Evolutionary conservation across 2,329 filamentous ascomycete genomes (phyloP).

Genomic region (Scedosporium aurantiacum): DNA sequence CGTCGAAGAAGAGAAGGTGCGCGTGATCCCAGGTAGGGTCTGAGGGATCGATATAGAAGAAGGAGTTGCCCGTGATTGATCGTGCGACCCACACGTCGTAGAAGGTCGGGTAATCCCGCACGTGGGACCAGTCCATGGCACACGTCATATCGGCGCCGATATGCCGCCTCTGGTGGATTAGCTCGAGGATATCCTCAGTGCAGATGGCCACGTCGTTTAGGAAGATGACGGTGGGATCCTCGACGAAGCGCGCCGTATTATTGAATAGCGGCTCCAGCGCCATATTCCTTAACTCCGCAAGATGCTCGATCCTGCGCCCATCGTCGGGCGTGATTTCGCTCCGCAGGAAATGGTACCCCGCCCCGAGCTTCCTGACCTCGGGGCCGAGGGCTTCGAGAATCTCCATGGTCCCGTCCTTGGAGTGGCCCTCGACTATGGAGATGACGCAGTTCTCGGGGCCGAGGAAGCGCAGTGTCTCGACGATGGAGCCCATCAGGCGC

Average conservation of each 20-base stretch:
- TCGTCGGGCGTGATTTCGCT: constrained; percentile 31
- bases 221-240: constrained; percentile 36
- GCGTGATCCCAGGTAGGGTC: constrained; percentile 37
- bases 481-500: constrained; percentile 37
- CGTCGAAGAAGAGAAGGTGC: constrained; percentile 42
- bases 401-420: constrained; percentile 40
- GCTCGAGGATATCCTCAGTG: constrained; percentile 45
- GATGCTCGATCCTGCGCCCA: constrained; percentile 31
- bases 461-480: constrained; percentile 38
- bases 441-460: constrained; percentile 38
- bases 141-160: constrained; percentile 45
- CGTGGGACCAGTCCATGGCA: constrained; percentile 46
- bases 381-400: constrained; percentile 30
- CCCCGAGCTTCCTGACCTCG: constrained; percentile 25
- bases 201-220: constrained; percentile 44
- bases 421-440: constrained; percentile 45
- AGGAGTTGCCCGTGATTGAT: constrained; percentile 38
- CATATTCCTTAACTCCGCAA: constrained; percentile 41
- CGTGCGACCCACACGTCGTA: constrained; percentile 48
- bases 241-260: constrained; percentile 14
- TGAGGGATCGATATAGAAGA: constrained; percentile 37
- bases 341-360: constrained; percentile 29
- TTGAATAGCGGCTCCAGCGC: constrained; percentile 35
- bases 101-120: constrained; percentile 33
- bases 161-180: constrained; percentile 33